phyloP scores from a whole-genome alignment of 2,329 filamentous ascomycete genomes.

The Pseudofabraea citricarpa region DNA sequence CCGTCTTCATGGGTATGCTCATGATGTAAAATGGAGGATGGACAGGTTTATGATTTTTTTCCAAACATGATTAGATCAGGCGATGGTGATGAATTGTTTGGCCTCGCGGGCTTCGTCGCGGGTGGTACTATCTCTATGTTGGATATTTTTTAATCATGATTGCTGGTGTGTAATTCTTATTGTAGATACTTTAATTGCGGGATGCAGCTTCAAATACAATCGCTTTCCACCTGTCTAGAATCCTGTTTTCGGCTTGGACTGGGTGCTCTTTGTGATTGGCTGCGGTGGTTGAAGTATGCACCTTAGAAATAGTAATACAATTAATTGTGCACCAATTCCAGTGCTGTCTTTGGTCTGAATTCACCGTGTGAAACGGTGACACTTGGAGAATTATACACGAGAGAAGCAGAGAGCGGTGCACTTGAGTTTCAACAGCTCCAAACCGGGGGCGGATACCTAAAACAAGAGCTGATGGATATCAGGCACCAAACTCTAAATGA shows the following conservation, averaged over 20 bases:
- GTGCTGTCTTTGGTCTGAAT: no score
- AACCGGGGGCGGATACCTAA: no score
- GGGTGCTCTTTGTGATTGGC: no score
- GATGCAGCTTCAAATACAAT: neutral
- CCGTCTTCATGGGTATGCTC: neutral
- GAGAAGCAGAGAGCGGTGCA: no score
- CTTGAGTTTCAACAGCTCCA: no score
- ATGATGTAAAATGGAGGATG: neutral
- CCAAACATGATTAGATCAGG: neutral
- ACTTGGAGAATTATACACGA: no score
- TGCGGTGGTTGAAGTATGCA: no score
- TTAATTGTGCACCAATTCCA: neutral
- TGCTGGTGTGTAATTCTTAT: neutral
- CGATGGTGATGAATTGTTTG: neutral
- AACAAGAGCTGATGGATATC: no score
- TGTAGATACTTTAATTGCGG: constrained; percentile 1
- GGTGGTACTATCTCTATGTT: neutral
- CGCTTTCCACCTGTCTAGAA: neutral
- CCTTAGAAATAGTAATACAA: no score
- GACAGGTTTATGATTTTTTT: neutral
- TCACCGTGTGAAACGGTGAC: no score
- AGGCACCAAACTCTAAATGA: no score
- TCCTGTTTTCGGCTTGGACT: neutral
- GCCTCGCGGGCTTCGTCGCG: neutral
- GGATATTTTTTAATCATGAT: constrained; percentile 3